Conservation (phyloP, 2,329 filamentous ascomycete species). For the Colletotrichum brevisporum region DNA sequence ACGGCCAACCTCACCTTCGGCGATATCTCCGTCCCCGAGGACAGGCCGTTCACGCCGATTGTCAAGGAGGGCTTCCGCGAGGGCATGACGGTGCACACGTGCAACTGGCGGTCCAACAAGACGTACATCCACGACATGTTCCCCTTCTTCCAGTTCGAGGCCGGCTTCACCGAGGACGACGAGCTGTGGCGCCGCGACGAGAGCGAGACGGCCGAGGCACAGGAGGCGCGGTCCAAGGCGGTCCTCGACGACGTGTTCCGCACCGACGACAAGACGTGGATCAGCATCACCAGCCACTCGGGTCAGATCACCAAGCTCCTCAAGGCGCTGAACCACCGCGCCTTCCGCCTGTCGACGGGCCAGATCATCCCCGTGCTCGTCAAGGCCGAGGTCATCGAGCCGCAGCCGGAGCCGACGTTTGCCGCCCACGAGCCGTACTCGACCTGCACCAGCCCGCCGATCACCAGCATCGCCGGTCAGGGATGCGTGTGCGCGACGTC, state of each 20-base stretch:
- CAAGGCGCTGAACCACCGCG: conserved; percentile 70
- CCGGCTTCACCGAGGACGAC: conserved; percentile 71
- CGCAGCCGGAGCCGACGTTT: conserved; percentile 50
- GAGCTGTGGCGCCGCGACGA: conserved; percentile 58
- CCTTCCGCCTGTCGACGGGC: conserved; percentile 75
- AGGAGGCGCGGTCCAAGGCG: conserved; percentile 63
- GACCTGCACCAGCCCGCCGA: conserved; percentile 60
- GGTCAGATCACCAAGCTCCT: conserved; percentile 69
- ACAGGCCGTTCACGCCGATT: conserved; percentile 67
- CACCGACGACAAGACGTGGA: conserved; percentile 66
- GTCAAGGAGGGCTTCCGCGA: conserved; percentile 78
- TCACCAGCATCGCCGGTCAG: conserved; percentile 57
- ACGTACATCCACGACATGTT: conserved; percentile 66
- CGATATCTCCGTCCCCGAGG: conserved; percentile 64
- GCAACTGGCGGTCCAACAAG: conserved; percentile 72
- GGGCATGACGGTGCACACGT: conserved; percentile 77
- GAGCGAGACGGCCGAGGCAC: conserved; percentile 60
- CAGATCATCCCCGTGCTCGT: conserved; percentile 78
- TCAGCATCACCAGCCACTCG: conserved; percentile 73
- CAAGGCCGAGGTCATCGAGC: conserved; percentile 63
- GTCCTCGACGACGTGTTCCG: conserved; percentile 71
- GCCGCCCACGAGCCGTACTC: conserved; percentile 55
- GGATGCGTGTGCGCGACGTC: conserved; percentile 59
- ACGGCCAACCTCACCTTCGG: conserved; percentile 75
- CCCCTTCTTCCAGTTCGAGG: conserved; percentile 70